Evolutionary conservation across 1,139 yeast genomes (phyloP), one percentile per base, ranked within the genome.

Genomic region (Pichia sp.): DNA sequence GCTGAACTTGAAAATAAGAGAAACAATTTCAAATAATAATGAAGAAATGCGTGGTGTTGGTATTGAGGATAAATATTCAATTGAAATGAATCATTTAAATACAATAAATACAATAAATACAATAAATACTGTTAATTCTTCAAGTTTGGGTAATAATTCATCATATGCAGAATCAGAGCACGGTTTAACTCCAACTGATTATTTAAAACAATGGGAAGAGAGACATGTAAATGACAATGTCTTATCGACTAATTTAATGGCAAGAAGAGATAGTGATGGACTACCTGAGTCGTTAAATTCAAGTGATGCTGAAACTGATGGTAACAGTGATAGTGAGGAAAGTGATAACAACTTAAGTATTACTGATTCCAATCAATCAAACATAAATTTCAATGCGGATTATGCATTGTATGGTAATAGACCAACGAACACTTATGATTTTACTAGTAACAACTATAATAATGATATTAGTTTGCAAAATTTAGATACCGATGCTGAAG

Each of bases 1-100:
- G n/a, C 8, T 39, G 25, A 57, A 56, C 41, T 34, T 41, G 14
- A 19, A 38, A 31, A 65, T 67, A 43, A 76, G 74, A 61, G 67
- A 70, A 53, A 72, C 58, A 5, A 31, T 29, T 29, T 7, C 27
- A n/a, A 5, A 28, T 4, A 14, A 11, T 13, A 45, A 34, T 19
- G 42, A 29, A 14, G 18, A 19, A 36, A 7, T n/a, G 31, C 19
- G 6, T n/a, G 34, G 34, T 28, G 29, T n/a, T 38, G 44, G 42
- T 22, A 39, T 22, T 39, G 42, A 13, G 5, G 42, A 22, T 13
- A 22, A 22, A 39, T 39, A 39, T 39, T 39, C 42, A 22, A 14
- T 14, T 22, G 42, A 39, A 39, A 39, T 39, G 42, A 39, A 39
- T 25, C 28, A 39, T 25, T 25, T 39, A 14, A 39, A 14, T 25